These are phyloP conservation scores for Scedosporium apiospermum DNA, from an alignment of 2,329 filamentous ascomycete genomes.

Conservation along the genomic window DNA sequence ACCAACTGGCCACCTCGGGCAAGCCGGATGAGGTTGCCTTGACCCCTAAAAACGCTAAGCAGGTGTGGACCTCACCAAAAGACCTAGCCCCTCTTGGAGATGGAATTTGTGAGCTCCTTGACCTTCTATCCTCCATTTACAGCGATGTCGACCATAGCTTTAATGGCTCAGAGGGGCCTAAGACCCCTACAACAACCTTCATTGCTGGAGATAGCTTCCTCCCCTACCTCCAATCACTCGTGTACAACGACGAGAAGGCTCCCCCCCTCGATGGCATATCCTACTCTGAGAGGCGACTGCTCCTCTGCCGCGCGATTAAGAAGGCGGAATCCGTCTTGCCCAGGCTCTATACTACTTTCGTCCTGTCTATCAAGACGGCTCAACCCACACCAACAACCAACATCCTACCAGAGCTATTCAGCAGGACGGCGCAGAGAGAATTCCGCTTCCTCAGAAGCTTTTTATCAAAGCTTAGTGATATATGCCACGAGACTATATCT, in stretches of 20 bases:
- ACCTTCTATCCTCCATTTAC: not conserved
- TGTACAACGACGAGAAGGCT: not conserved
- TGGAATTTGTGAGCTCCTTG: not conserved
- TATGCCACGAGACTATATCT: not conserved
- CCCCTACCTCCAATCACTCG: not conserved
- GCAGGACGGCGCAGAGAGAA: not conserved
- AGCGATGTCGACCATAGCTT: not conserved
- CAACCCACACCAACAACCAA: not conserved
- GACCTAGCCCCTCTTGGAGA: not conserved
- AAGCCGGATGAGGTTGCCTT: not conserved
- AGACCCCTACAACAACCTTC: not conserved
- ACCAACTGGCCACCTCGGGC: not conserved
- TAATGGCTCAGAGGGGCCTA: not conserved
- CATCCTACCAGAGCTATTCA: not conserved
- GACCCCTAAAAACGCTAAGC: not conserved
- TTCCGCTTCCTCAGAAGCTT: not conserved
- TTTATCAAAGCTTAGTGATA: not conserved
- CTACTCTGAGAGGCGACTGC: not conserved
- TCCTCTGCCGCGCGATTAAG: conserved; percentile 1
- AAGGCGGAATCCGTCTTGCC: not conserved
- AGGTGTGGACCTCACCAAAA: not conserved
- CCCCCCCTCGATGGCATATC: not conserved
- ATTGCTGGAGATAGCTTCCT: not conserved
- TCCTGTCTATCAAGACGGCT: not conserved
- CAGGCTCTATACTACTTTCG: not conserved